These are phyloP conservation scores for Carallia brachiata DNA, from an alignment of 345 rosid genomes.

Conservation along the genomic window DNA sequence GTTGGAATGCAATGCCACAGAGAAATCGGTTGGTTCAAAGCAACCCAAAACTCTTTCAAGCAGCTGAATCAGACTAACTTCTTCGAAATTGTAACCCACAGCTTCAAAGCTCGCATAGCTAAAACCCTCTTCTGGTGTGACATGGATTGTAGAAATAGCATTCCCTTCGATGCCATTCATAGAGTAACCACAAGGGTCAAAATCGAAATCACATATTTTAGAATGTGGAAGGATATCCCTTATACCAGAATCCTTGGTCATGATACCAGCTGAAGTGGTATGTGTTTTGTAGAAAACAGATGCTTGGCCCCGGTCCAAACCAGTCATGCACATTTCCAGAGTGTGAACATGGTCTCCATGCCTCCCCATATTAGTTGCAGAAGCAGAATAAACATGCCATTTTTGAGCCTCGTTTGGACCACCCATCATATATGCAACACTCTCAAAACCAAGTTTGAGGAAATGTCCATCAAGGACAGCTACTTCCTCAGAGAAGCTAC, in stretches of 20 bases:
- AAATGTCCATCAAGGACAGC: slow-evolving; percentile 60
- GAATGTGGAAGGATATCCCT: slow-evolving; percentile 70
- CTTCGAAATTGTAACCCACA: slow-evolving; percentile 50
- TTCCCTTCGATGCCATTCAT: slow-evolving; percentile 73
- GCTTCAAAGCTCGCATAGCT: slow-evolving; percentile 88
- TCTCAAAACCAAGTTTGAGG: slow-evolving; percentile 47
- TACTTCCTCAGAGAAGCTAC: slow-evolving; percentile 78
- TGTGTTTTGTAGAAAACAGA: slow-evolving; percentile 60
- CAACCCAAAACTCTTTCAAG: slow-evolving; percentile 58
- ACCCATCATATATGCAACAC: slow-evolving; percentile 69
- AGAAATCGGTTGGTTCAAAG: slow-evolving; percentile 57
- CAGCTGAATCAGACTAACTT: slow-evolving; percentile 36
- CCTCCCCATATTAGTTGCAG: slow-evolving; percentile 21
- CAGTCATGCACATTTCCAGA: slow-evolving; percentile 90
- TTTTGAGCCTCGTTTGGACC: slow-evolving; percentile 42
- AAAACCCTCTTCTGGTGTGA: slow-evolving; percentile 76
- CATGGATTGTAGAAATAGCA: slow-evolving; percentile 75
- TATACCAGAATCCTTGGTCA: slow-evolving; percentile 63
- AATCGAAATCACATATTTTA: slow-evolving; percentile 67
- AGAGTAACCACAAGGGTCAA: slow-evolving; percentile 82
- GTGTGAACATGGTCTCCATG: slow-evolving; percentile 41
- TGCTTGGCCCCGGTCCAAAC: slow-evolving; percentile 52
- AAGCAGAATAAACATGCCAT: slow-evolving; percentile 84
- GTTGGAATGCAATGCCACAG: slow-evolving; percentile 58
- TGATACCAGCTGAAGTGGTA: slow-evolving; percentile 44